Conservation (phyloP, 2,329 filamentous ascomycete species). For the Neospermospora avenae region DNA sequence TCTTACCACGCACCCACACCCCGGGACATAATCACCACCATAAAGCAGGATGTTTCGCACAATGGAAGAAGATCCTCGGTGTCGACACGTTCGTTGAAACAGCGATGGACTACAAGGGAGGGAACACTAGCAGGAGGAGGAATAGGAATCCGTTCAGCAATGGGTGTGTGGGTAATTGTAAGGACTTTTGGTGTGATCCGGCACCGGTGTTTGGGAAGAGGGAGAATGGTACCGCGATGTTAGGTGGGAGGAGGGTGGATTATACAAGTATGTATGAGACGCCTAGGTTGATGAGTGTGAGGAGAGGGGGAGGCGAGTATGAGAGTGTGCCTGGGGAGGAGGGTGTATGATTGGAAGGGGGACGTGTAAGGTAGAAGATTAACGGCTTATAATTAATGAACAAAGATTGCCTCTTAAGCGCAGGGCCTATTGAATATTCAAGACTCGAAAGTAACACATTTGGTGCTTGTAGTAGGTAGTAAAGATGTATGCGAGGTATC, state of each 20-base stretch:
- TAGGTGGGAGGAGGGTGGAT: conserved; percentile 78
- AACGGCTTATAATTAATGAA: too few species aligned
- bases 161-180: conserved; percentile 84
- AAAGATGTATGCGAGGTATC: too few species aligned
- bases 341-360: conserved; percentile 24
- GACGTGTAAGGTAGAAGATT: neutral
- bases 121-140: conserved; percentile 46
- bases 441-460: too few species aligned
- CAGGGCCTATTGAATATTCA: too few species aligned
- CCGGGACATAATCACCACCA: conserved; percentile 50
- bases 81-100: conserved; percentile 94
- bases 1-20: conserved; percentile 41
- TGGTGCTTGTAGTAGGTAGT: too few species aligned
- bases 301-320: conserved; percentile 25
- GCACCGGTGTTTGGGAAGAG: conserved; percentile 74
- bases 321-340: conserved; percentile 32
- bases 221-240: conserved; percentile 68
- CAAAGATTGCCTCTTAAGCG: too few species aligned
- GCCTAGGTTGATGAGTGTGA: conserved; percentile 43
- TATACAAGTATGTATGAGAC: conserved; percentile 89
- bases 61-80: conserved; percentile 82
- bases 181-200: conserved; percentile 94
- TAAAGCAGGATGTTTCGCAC: conserved; percentile 65
- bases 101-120: conserved; percentile 64
- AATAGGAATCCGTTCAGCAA: conserved; percentile 76